phyloP scores from a whole-genome alignment of 2,329 filamentous ascomycete genomes.

The Grosmannia clavigera region DNA sequence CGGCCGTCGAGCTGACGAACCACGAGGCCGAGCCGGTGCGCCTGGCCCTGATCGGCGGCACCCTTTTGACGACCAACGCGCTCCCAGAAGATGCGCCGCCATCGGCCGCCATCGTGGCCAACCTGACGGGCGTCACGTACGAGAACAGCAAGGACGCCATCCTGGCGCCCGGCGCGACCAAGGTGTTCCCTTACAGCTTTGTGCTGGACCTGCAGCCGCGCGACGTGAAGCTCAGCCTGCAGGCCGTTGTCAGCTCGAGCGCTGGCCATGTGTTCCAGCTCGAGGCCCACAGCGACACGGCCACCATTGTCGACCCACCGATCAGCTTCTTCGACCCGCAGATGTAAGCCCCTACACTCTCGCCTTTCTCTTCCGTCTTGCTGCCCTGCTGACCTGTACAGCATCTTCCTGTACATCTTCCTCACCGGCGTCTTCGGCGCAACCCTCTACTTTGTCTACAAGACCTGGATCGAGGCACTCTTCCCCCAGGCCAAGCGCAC shows the following conservation, averaged over 20 bases:
- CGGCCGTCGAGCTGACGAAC: constrained; percentile 74
- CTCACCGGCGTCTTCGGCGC: constrained; percentile 66
- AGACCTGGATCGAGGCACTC: constrained; percentile 90
- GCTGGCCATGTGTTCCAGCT: constrained; percentile 64
- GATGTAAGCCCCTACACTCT: constrained; percentile 39
- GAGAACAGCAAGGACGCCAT: constrained; percentile 55
- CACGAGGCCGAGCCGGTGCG: constrained; percentile 64
- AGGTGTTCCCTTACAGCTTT: constrained; percentile 72
- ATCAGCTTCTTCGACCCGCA: constrained; percentile 17
- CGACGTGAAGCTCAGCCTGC: constrained; percentile 67
- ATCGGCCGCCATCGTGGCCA: constrained; percentile 55
- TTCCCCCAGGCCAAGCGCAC: constrained; percentile 80
- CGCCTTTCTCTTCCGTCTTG: not conserved
- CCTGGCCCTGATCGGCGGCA: constrained; percentile 65
- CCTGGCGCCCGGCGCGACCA: constrained; percentile 45
- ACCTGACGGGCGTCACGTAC: constrained; percentile 70
- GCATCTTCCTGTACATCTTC: constrained; percentile 95
- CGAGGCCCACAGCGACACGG: constrained; percentile 67
- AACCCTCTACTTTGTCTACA: constrained; percentile 92
- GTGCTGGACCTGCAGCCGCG: constrained; percentile 85
- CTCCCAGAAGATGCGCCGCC: constrained; percentile 35
- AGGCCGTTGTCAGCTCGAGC: constrained; percentile 55
- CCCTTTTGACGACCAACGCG: constrained; percentile 47
- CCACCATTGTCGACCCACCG: constrained; percentile 53
- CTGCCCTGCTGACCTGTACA: constrained; percentile 23